Percentiles rank a stretch among this genome's conserved stretches.
Evolutionary conservation across 116 monocot species (phyloP).

Genomic region (Zostera marina): DNA sequence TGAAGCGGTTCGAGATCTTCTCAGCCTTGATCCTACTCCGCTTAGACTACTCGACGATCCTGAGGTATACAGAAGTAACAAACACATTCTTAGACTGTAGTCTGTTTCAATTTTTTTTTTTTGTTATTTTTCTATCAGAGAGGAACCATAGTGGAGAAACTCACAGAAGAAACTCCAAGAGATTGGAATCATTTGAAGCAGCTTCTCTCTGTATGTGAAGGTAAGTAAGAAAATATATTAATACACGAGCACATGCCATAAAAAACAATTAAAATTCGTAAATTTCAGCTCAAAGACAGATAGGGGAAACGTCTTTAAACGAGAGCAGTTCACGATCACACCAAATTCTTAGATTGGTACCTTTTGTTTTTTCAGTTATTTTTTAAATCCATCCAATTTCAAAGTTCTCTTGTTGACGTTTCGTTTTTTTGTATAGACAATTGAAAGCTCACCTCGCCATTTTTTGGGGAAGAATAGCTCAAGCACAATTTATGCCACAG

Average conservation of each 20-base stretch:
- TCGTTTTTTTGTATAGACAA: slow-evolving; percentile 35
- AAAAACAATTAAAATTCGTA: background rate
- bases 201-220: slow-evolving; percentile 77
- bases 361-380: too few relatives aligned
- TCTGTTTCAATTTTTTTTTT: too few relatives aligned
- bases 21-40: slow-evolving; percentile 44
- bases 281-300: slow-evolving; percentile 58
- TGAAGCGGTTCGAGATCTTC: slow-evolving; percentile 87
- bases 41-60: slow-evolving; percentile 97
- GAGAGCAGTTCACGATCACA: slow-evolving; percentile 98
- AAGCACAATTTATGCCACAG: slow-evolving; percentile 61
- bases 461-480: slow-evolving; percentile 35
- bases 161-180: slow-evolving; percentile 59
- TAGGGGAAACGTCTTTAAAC: slow-evolving; percentile 86
- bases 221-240: slow-evolving; percentile 15
- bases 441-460: slow-evolving; percentile 73
- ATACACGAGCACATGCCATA: background rate
- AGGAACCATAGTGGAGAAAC: slow-evolving; percentile 88
- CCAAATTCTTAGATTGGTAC: slow-evolving; percentile 96
- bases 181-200: slow-evolving; percentile 62
- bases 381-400: too few relatives aligned
- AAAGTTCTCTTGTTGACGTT: too few relatives aligned
- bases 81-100: background rate
- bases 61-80: slow-evolving; percentile 30
- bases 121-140: slow-evolving; percentile 29